Percentiles rank a stretch among this genome's conserved stretches.
Conservation (phyloP, 2,329 filamentous ascomycete genomes). For the Fusarium sp. region DNA sequence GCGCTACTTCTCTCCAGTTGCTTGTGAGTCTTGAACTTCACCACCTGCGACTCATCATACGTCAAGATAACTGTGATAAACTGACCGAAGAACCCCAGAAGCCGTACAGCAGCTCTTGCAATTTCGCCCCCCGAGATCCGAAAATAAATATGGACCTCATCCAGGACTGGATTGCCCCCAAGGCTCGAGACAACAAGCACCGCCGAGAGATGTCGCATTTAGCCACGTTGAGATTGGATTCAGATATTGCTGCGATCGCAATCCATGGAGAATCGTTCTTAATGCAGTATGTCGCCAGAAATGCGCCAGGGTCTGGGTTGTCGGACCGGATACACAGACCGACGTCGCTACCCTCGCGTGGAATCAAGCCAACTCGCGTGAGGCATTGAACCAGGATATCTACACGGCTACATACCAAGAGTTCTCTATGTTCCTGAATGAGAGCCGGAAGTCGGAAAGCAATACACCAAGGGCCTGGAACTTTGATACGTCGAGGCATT, state of each 20-base stretch:
- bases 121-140: too few relatives aligned
- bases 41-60: too few relatives aligned
- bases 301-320: background rate
- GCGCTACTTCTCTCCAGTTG: too few relatives aligned
- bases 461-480: too few relatives aligned
- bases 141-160: too few relatives aligned
- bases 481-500: too few relatives aligned
- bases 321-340: background rate
- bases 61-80: too few relatives aligned
- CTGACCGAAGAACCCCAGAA: too few relatives aligned
- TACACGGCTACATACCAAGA: background rate
- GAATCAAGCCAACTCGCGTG: background rate
- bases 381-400: background rate
- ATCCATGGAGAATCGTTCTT: background rate
- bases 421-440: background rate
- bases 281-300: background rate
- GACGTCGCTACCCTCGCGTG: background rate
- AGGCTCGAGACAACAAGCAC: too few relatives aligned
- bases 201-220: background rate
- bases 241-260: background rate
- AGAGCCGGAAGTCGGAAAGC: fast-evolving
- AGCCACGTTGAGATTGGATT: background rate
- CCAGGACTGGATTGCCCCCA: background rate
- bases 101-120: too few relatives aligned
- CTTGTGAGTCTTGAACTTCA: too few relatives aligned